These are phyloP conservation scores for Mentha longifolia DNA, from an alignment of 257 asterid species.

Conservation along the genomic window DNA sequence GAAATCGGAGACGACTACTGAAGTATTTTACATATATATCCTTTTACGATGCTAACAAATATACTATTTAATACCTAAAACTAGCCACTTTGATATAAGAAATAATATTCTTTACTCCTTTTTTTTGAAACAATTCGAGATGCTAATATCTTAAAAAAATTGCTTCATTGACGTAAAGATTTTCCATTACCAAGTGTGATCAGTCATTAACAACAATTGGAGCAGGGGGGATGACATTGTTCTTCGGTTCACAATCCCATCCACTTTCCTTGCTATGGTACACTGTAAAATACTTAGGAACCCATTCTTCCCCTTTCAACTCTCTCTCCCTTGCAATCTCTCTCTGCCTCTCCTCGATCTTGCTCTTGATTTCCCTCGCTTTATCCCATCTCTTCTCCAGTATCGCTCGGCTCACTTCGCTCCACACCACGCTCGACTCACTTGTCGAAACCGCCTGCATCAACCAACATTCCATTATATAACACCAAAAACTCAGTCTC, in stretches of 20 bases:
- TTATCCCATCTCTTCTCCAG: conserved; percentile 63
- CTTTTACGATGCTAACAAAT: too few species aligned
- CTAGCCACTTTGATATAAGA: too few species aligned
- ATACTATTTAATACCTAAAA: too few species aligned
- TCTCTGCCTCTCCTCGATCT: conserved; percentile 69
- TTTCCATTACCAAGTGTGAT: not conserved
- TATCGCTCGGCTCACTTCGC: conserved; percentile 60
- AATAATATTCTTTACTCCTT: too few species aligned
- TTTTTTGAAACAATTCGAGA: too few species aligned
- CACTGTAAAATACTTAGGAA: conserved; percentile 61
- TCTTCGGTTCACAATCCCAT: conserved; percentile 64
- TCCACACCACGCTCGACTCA: conserved; percentile 80
- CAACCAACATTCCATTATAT: not conserved
- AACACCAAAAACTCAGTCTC: not conserved
- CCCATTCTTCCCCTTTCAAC: conserved; percentile 50
- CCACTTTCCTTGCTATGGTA: conserved; percentile 62
- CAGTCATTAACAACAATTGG: conserved; percentile 63
- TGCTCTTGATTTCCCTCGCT: conserved; percentile 66
- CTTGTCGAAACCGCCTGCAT: conserved; percentile 50
- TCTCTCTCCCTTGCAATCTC: conserved; percentile 51
- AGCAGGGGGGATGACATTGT: conserved; percentile 55
- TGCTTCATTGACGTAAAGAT: too few species aligned
- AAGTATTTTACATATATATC: too few species aligned
- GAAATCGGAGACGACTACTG: too few species aligned
- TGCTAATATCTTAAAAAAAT: too few species aligned